Conservation (phyloP, 2,329 filamentous ascomycete genomes). For the Knufia petricola region DNA sequence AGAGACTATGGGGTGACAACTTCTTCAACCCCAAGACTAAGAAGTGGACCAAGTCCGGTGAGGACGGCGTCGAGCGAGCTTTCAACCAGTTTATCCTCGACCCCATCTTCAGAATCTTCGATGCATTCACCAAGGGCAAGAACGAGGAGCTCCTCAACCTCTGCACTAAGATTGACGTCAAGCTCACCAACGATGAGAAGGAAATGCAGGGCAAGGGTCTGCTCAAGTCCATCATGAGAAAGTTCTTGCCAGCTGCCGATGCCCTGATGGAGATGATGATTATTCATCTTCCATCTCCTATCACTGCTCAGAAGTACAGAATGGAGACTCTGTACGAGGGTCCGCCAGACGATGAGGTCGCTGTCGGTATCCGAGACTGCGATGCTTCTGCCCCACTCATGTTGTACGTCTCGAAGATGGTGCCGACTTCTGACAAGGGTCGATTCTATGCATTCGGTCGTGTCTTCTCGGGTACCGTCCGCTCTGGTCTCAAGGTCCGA, state of each 20-base stretch:
- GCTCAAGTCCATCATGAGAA: slow-evolving; percentile 96
- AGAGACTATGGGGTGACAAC: slow-evolving; percentile 99
- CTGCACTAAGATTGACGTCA: slow-evolving; percentile 88
- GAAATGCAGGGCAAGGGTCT: slow-evolving; percentile 95
- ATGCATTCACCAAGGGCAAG: slow-evolving; percentile 96
- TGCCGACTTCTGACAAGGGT: slow-evolving; percentile 98
- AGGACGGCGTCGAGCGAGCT: slow-evolving; percentile 91
- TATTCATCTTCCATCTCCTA: slow-evolving; percentile 92
- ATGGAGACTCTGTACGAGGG: slow-evolving; percentile 98
- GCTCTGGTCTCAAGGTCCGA: slow-evolving; percentile 97
- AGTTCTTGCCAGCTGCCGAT: slow-evolving; percentile 96
- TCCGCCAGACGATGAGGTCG: slow-evolving; percentile 81
- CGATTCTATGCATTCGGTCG: slow-evolving; percentile 99
- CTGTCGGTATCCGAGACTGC: slow-evolving; percentile 96
- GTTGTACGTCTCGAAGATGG: slow-evolving; percentile 99
- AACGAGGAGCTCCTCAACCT: slow-evolving; percentile 78
- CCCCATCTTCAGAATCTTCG: slow-evolving; percentile 99
- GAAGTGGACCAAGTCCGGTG: slow-evolving; percentile 93
- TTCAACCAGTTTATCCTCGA: slow-evolving; percentile 99
- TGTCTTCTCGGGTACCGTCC: slow-evolving; percentile 98
- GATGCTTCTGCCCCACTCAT: slow-evolving; percentile 97
- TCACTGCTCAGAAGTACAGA: slow-evolving; percentile 95
- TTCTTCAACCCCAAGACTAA: slow-evolving; percentile 99
- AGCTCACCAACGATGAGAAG: slow-evolving; percentile 76
- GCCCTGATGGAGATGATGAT: slow-evolving; percentile 99